A percentile compares a stretch with the other conserved stretches of the same genome.
phyloP scores from a whole-genome alignment of 345 rosid species.

The Citrus medica region DNA sequence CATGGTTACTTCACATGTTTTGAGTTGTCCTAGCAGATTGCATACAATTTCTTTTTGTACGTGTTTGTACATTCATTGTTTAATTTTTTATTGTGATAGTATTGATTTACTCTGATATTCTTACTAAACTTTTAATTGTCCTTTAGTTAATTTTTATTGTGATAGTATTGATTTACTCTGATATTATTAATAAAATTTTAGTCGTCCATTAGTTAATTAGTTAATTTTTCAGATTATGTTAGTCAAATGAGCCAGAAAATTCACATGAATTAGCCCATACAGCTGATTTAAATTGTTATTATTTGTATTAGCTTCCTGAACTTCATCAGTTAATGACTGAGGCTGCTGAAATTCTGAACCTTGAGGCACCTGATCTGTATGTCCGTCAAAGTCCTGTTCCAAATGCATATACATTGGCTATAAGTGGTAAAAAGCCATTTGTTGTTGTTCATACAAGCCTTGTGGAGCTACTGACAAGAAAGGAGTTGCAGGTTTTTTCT shows the following conservation, averaged over 20 bases:
- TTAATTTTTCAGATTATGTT: not conserved
- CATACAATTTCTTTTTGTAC: not conserved
- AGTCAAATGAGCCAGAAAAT: not conserved
- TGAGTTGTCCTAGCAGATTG: not conserved
- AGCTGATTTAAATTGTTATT: not conserved
- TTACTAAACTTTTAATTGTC: not conserved
- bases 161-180: not conserved
- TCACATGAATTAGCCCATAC: not conserved
- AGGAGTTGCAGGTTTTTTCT: slow-evolving; percentile 79
- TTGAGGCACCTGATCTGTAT: slow-evolving; percentile 86
- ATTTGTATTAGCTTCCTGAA: slow-evolving; percentile 64
- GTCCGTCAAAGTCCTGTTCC: slow-evolving; percentile 94
- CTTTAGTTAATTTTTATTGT: not conserved
- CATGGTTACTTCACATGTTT: not conserved
- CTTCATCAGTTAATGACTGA: slow-evolving; percentile 79
- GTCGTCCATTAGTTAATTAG: not conserved
- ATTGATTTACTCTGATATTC: not conserved
- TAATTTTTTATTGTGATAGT: not conserved
- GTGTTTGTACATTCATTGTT: not conserved
- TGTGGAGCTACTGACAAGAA: slow-evolving; percentile 80
- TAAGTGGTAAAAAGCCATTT: slow-evolving; percentile 87
- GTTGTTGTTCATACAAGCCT: slow-evolving; percentile 89
- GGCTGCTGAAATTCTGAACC: slow-evolving; percentile 74
- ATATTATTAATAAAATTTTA: not conserved
- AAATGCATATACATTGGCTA: slow-evolving; percentile 87